phyloP scores from a whole-genome alignment of 257 asterid species.

The Solanum etuberosum region DNA sequence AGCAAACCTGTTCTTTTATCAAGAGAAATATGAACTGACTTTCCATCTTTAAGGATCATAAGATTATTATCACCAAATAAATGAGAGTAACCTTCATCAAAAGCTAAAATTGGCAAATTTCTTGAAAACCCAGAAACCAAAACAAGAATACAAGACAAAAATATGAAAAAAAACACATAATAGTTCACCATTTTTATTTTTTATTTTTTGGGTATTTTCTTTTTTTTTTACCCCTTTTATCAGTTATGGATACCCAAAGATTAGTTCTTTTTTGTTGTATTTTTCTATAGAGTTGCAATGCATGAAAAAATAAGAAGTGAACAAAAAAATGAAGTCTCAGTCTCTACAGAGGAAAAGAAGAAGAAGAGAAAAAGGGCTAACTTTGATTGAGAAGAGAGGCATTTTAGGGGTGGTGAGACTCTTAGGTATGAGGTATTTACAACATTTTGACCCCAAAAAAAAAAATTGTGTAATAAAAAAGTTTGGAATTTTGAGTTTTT shows the following conservation, averaged over 20 bases:
- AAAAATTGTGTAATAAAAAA: not conserved
- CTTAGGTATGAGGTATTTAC: constrained; percentile 23
- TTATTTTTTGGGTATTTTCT: not conserved
- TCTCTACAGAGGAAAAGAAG: constrained; percentile 16
- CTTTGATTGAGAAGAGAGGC: not conserved
- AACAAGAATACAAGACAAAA: not conserved
- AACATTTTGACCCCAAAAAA: not conserved
- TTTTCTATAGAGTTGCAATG: constrained; percentile 11
- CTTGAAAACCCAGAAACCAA: constrained; percentile 46
- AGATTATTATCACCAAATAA: constrained; percentile 77
- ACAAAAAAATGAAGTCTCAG: constrained; percentile 1
- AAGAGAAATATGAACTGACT: constrained; percentile 54
- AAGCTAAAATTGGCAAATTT: constrained; percentile 54
- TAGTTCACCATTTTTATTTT: constrained; percentile 22
- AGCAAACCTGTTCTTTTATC: constrained; percentile 65
- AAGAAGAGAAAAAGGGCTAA: not conserved
- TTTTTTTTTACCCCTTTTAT: not conserved
- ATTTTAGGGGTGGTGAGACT: constrained; percentile 43
- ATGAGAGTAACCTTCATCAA: constrained; percentile 84
- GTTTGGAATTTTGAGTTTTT: not conserved
- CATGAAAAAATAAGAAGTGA: constrained; percentile 13
- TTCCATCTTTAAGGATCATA: constrained; percentile 65
- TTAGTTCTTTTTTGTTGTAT: not conserved
- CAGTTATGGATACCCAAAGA: not conserved
- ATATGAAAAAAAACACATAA: not conserved